Evolutionary conservation across 495 filamentous ascomycete species (phyloP), one percentile per base, ranked within the genome.

Genomic region (Rostrohypoxylon terebratum): DNA sequence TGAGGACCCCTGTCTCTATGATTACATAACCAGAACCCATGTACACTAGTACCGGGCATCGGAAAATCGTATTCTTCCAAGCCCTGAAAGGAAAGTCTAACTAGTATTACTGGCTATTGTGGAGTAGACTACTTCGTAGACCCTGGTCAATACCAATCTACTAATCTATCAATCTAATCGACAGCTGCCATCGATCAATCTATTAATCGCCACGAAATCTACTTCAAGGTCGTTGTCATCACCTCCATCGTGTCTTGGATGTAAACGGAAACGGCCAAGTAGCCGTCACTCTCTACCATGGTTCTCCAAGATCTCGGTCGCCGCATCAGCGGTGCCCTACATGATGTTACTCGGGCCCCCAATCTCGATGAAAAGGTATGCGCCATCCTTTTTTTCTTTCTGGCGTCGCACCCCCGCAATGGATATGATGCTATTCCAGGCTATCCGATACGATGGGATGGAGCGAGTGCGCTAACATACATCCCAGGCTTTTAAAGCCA

Each of bases 221-320:
- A 48, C 31, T n/a, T 40, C n/a, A n/a, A n/a, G n/a, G n/a, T n/a
- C n/a, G 8, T 9, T 38, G 16, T 44, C 45, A 47, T 54, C 42
- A 53, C 34, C 18, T 16, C 28, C 50, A 25, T 16, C 69, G 8
- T 28, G 33, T 50, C 7, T 38, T 31, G 11, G 23, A 53, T 45
- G 44, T 50, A 2, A 21, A 59, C 73, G 69, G 65, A 2, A 21
- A 59, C 73, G 69, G 65, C 69, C 59, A 53, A 2, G 53, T 53
- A 66, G 73, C 65, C 61, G 44, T 36, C 59, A 58, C 57, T 50
- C 44, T 31, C 31, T 80, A 84, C 59, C 76, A 99, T 99, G 96
- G 96, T 99, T 86, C 90, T 99, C 71, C 94, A 97, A 90, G 96
- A 98, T 88, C 87, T 99, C 23, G 96, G 96, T 71, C 93, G 95